These are phyloP conservation scores for Cordyceps javanica DNA, from an alignment of 2,329 filamentous ascomycete species.

Conservation along the genomic window DNA sequence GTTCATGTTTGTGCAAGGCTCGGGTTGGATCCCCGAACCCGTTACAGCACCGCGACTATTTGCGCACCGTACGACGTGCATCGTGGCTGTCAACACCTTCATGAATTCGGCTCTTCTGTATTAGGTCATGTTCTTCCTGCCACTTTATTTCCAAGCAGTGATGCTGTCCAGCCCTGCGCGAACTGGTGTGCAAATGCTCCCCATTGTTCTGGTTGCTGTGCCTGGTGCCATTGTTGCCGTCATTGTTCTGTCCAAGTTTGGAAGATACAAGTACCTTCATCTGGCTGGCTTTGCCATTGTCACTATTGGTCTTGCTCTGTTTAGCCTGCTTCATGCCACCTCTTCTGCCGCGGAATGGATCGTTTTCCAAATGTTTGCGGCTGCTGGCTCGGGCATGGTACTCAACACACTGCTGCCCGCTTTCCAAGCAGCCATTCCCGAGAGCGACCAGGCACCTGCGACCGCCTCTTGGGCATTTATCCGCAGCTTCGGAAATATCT, in stretches of 20 bases:
- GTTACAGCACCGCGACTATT: conserved; percentile 28
- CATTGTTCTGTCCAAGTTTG: conserved; percentile 24
- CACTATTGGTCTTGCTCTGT: conserved; percentile 35
- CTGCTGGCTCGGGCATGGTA: conserved; percentile 36
- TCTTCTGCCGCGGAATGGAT: conserved; percentile 32
- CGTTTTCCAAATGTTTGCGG: conserved; percentile 32
- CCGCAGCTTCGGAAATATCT: conserved; percentile 36
- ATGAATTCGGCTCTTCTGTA: neutral
- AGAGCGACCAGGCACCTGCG: conserved; percentile 30
- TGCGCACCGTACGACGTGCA: neutral
- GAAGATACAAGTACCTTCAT: conserved; percentile 29
- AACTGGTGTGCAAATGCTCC: conserved; percentile 6
- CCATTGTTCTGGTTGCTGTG: neutral
- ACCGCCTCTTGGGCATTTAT: conserved; percentile 36
- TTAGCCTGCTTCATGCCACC: conserved; percentile 29
- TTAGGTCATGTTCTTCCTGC: conserved; percentile 12
- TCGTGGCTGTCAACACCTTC: conserved; percentile 4
- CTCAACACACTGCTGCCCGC: conserved; percentile 37
- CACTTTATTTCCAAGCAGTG: conserved; percentile 13
- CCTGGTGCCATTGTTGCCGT: conserved; percentile 23
- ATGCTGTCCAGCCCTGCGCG: neutral
- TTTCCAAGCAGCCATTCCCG: conserved; percentile 30
- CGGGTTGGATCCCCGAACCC: conserved; percentile 19
- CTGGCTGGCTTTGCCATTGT: conserved; percentile 30
- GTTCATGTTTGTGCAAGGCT: conserved; percentile 29